phyloP scores from a whole-genome alignment of 192 early-diverging fungal species.

The Umbelopsis sp. region DNA sequence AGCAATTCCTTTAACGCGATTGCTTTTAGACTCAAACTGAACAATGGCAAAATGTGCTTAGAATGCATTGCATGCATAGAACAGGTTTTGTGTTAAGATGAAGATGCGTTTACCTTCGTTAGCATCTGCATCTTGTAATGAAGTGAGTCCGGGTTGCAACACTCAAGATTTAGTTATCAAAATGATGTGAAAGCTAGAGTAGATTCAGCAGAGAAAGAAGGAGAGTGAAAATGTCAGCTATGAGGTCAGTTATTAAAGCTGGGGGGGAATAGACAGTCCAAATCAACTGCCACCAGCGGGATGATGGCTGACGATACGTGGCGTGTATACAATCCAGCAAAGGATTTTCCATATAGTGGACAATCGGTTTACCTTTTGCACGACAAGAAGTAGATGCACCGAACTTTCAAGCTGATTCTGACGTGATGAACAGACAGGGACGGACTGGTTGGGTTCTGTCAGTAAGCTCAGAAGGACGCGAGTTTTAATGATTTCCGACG shows the following conservation, averaged over 20 bases:
- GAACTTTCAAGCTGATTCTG: slow-evolving; percentile 6
- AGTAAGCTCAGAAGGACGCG: slow-evolving; percentile 3
- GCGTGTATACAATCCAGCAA: not conserved
- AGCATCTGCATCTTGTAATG: slow-evolving; percentile 72
- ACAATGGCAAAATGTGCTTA: not conserved
- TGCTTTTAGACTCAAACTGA: slow-evolving; percentile 99
- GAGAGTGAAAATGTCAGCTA: not conserved
- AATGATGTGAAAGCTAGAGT: slow-evolving; percentile 1
- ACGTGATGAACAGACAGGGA: slow-evolving; percentile 14
- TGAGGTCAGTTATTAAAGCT: not conserved
- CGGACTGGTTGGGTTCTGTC: not conserved
- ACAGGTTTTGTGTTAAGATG: not conserved
- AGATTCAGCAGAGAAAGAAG: not conserved
- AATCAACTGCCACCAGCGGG: not conserved
- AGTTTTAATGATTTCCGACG: not conserved
- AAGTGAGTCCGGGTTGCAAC: slow-evolving; percentile 6
- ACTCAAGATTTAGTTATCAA: slow-evolving; percentile 3
- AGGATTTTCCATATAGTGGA: not conserved
- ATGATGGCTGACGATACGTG: not conserved
- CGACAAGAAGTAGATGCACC: not conserved
- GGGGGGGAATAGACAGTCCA: not conserved
- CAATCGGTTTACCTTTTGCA: not conserved
- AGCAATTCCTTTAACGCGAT: slow-evolving; percentile 93
- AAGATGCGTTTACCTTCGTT: slow-evolving; percentile 62
- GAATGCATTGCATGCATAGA: not conserved